Conservation (phyloP, 1,139 yeast genomes). For the Suhomyces panamericanus region DNA sequence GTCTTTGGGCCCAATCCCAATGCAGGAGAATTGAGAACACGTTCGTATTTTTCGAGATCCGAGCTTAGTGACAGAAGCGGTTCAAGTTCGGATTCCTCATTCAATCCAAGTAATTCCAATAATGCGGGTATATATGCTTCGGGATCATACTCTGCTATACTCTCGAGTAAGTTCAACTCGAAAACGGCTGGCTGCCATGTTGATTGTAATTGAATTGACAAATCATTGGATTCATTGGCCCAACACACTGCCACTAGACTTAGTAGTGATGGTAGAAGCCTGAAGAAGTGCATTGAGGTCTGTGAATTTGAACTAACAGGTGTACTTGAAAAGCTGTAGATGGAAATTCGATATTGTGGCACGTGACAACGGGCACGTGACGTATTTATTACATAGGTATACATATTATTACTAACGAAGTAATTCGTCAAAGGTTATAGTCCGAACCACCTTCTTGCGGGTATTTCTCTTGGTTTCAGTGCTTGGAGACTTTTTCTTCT, state of each 20-base stretch:
- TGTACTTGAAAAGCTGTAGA: background rate
- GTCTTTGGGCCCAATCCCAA: slow-evolving; percentile 15
- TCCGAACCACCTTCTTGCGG: slow-evolving; percentile 19
- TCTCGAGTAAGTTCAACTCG: slow-evolving; percentile 53
- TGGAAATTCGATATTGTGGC: background rate
- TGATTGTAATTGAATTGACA: slow-evolving; percentile 20
- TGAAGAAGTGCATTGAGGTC: background rate
- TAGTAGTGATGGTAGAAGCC: background rate
- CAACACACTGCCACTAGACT: background rate
- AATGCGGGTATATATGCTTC: slow-evolving; percentile 51
- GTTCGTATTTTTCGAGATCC: slow-evolving; percentile 39
- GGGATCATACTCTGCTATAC: slow-evolving; percentile 50
- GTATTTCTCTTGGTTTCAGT: background rate
- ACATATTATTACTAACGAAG: slow-evolving; percentile 9
- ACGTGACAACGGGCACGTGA: background rate
- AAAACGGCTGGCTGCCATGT: slow-evolving; percentile 44
- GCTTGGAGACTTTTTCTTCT: background rate
- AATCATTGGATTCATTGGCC: slow-evolving; percentile 3
- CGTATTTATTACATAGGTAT: background rate
- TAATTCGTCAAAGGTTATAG: slow-evolving; percentile 22
- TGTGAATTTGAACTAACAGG: background rate
- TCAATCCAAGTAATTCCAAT: slow-evolving; percentile 35
- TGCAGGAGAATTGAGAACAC: slow-evolving; percentile 32
- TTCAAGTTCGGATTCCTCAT: slow-evolving; percentile 28
- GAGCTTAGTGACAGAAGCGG: slow-evolving; percentile 1